Percentiles rank a stretch among this genome's conserved stretches.
These are phyloP conservation scores for Saccharomycopsis amapae DNA, from an alignment of 805 yeast genomes.

Conservation along the genomic window DNA sequence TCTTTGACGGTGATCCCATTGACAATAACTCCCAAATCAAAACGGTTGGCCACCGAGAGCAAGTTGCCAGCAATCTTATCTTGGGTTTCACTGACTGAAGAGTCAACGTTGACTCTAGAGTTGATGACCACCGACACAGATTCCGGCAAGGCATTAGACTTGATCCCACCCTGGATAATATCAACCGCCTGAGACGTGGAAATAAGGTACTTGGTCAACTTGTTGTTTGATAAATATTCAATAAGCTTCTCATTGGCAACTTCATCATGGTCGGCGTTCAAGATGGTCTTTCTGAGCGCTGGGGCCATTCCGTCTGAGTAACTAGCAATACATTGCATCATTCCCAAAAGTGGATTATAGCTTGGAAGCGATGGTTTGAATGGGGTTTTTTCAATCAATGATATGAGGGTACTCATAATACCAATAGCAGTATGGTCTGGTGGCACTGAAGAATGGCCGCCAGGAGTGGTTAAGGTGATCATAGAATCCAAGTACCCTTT, in stretches of 20 bases:
- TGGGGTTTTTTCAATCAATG: slow-evolving; percentile 50
- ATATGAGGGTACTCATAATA: slow-evolving; percentile 51
- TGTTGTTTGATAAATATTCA: slow-evolving; percentile 22
- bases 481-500: slow-evolving; percentile 52
- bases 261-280: slow-evolving; percentile 32
- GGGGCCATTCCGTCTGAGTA: slow-evolving; percentile 34
- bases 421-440: slow-evolving; percentile 81
- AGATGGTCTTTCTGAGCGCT: slow-evolving; percentile 27
- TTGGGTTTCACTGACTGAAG: slow-evolving; percentile 38
- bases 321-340: slow-evolving; percentile 58
- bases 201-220: slow-evolving; percentile 33
- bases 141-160: slow-evolving; percentile 74
- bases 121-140: slow-evolving; percentile 46
- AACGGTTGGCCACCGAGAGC: slow-evolving; percentile 37
- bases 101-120: slow-evolving; percentile 58
- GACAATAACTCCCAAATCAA: slow-evolving; percentile 41
- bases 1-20: slow-evolving; percentile 29
- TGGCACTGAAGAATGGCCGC: slow-evolving; percentile 79
- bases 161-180: slow-evolving; percentile 63
- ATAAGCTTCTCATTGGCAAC: slow-evolving; percentile 32
- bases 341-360: slow-evolving; percentile 52
- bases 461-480: slow-evolving; percentile 50
- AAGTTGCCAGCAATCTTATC: slow-evolving; percentile 34
- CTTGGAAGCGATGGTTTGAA: slow-evolving; percentile 39
- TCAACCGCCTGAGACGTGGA: slow-evolving; percentile 65